These are phyloP conservation scores for Naumovozyma castellii DNA, from an alignment of 805 yeast species.

Conservation along the genomic window DNA sequence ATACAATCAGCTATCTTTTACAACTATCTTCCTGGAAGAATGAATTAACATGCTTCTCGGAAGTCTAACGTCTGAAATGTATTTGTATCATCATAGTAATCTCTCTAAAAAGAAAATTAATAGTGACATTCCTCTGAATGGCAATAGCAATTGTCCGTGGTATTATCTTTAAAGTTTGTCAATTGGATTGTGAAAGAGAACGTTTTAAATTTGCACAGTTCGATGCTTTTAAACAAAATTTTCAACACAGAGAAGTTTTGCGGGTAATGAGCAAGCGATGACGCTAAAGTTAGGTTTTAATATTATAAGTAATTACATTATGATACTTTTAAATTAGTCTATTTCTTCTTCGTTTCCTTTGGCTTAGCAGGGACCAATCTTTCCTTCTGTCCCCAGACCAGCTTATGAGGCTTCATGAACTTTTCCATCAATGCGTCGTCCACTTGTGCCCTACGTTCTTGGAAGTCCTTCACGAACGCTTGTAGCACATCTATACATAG, in stretches of 20 bases:
- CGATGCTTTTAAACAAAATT: not conserved
- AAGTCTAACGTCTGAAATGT: constrained; percentile 32
- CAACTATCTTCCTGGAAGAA: constrained; percentile 23
- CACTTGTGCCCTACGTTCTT: constrained; percentile 61
- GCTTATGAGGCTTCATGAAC: constrained; percentile 80
- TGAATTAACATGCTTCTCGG: constrained; percentile 18
- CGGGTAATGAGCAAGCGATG: not conserved
- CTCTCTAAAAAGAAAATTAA: not conserved
- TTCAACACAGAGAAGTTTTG: not conserved
- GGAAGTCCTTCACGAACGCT: constrained; percentile 72
- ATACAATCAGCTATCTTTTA: constrained; percentile 18
- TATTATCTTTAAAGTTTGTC: no score
- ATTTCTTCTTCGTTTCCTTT: constrained; percentile 33
- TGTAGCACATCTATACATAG: constrained; percentile 73
- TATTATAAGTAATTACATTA: no score
- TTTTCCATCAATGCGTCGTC: constrained; percentile 49
- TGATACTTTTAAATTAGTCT: no score
- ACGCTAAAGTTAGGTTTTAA: no score
- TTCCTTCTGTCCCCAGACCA: constrained; percentile 64
- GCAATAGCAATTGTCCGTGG: no score
- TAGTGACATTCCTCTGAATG: no score
- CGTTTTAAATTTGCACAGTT: no score
- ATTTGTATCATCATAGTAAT: constrained; percentile 23
- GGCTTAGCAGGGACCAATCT: constrained; percentile 64
- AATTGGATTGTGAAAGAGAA: no score